A percentile compares a stretch with the other conserved stretches of the same genome.
These are phyloP conservation scores for Vanrija humicola DNA, from an alignment of 1,284 basidiomycete genomes.

Conservation along the genomic window DNA sequence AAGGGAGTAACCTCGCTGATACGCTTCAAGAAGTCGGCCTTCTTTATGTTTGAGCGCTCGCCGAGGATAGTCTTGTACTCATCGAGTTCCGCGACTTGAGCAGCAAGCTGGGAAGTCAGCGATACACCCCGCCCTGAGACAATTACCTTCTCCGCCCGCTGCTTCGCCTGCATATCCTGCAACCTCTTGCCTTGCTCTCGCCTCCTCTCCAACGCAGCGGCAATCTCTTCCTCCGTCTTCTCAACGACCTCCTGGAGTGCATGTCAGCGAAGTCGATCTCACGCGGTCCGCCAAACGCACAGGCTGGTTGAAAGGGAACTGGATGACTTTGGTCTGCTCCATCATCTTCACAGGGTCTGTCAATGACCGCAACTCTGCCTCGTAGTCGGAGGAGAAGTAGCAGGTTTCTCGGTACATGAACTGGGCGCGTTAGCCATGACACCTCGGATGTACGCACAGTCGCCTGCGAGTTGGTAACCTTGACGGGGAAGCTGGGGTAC, in stretches of 20 bases:
- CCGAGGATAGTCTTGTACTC: constrained; percentile 67
- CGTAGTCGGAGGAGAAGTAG: constrained; percentile 78
- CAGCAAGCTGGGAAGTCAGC: constrained; percentile 26
- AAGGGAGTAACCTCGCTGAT: constrained; percentile 59
- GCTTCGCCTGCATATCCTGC: constrained; percentile 88
- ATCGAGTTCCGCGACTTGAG: constrained; percentile 64
- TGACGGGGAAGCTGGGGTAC: constrained; percentile 77
- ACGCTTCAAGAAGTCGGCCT: constrained; percentile 67
- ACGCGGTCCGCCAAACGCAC: constrained; percentile 29
- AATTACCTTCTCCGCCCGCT: constrained; percentile 76
- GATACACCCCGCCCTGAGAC: not conserved
- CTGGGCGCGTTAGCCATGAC: constrained; percentile 48
- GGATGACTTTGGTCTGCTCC: constrained; percentile 67
- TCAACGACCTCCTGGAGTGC: constrained; percentile 60
- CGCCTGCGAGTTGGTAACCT: constrained; percentile 55
- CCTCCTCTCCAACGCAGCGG: constrained; percentile 68
- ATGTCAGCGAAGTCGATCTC: not conserved
- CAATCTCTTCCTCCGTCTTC: constrained; percentile 87
- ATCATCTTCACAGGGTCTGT: constrained; percentile 63
- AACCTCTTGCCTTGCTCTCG: constrained; percentile 81
- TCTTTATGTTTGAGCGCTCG: constrained; percentile 61
- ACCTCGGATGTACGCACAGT: constrained; percentile 45
- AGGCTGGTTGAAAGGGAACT: constrained; percentile 75
- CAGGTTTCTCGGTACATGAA: constrained; percentile 88
- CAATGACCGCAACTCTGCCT: constrained; percentile 61